Evolutionary conservation across 306 rosid genomes (phyloP).

Genomic region (Sicyos edulis): DNA sequence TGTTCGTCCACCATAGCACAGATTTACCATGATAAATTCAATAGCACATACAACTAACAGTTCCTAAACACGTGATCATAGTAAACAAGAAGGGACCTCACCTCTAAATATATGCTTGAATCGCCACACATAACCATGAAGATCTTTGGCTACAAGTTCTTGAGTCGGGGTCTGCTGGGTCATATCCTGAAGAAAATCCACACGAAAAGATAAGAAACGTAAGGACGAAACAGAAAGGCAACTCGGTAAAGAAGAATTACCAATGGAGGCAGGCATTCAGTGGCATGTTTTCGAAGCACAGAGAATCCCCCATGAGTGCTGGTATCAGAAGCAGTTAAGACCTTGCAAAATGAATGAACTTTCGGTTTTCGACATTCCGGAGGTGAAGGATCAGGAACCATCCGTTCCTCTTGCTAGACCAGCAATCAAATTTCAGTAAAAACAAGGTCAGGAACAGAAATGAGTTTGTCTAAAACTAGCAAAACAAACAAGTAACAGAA

Average conservation of each 20-base stretch:
- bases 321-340: constrained; percentile 86
- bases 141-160: constrained; percentile 85
- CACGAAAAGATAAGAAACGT: background rate
- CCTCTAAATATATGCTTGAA: constrained; percentile 97
- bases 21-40: background rate
- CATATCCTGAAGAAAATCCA: constrained; percentile 56
- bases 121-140: constrained; percentile 91
- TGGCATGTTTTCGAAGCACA: constrained; percentile 85
- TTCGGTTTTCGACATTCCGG: constrained; percentile 39
- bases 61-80: background rate
- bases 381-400: constrained; percentile 37
- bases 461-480: background rate
- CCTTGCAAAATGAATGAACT: constrained; percentile 68
- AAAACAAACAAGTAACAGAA: constrained; percentile 20
- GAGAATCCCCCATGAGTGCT: constrained; percentile 99
- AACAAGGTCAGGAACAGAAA: no score
- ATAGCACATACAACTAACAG: no score
- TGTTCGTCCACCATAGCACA: constrained; percentile 27
- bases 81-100: constrained; percentile 16
- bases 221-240: background rate
- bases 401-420: constrained; percentile 57
- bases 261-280: constrained; percentile 85
- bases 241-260: constrained; percentile 30
- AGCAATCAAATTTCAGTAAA: background rate
- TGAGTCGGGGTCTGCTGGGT: constrained; percentile 83